Base-by-base conservation (phyloP, 2,329 filamentous ascomycete species). In the Alternaria ventricosa region DNA sequence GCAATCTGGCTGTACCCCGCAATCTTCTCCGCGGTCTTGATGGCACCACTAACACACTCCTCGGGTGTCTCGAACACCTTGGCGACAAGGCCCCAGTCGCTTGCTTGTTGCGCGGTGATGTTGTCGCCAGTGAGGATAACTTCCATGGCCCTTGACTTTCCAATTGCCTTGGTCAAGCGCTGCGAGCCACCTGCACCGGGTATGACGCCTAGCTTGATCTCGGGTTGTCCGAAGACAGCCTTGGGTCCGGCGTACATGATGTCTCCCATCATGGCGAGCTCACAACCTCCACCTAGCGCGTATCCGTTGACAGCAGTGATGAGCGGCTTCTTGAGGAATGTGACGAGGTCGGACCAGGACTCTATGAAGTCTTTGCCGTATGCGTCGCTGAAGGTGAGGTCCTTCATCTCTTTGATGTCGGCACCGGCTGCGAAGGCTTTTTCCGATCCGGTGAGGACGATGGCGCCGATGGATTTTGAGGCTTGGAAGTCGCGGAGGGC, bases 391-490 rank as follows among this genome's bases (percentile, higher is more conserved):
- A 99, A 99, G 59, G 90, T 94, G 43, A 97, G 88, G 64, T 93
- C 90, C 28, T 93, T 92, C 96, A 99, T 99, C 83, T 99, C 96
- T 82, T 98, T 98, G 85, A 99, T 99, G 82, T 99, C 96, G 65
- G 96, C 96, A 55, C 96, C 96, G 47, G 96, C 87, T 79, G 75
- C 79, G 59, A 81, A 99, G 45, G 95, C 94, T 81, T 91, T 93
- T 70, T 93, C 86, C 49, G 91, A 96, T 59, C 96, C 96, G 1
- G 96, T 97, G 62, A 99, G 85, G 63, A 99, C 78, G 43, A 80
- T 75, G 59, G 78, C 78, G 57, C 74, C 74, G 46, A 80, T 76
- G 36, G 70, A 67, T 9, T 67, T 66, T 60, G 74, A 70, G 49
- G 74, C 64, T 61, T 81, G 78, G 66, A 79, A 78, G 57, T 66